These are phyloP conservation scores for Protostelium mycophagum DNA, from an alignment of 78 protist genomes.

Conservation along the genomic window DNA sequence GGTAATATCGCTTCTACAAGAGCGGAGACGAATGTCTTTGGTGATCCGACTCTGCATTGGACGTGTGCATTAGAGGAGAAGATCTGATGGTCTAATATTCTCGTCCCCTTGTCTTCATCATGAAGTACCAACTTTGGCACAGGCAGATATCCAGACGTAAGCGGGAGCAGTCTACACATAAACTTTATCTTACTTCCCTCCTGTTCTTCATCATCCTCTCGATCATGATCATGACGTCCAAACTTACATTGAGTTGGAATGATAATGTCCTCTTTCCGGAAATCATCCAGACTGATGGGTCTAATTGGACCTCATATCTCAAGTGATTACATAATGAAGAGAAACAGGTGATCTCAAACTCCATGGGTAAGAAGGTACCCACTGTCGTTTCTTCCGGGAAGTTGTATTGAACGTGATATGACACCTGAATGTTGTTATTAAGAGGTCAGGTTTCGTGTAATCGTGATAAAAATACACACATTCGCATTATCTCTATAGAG, in stretches of 20 bases:
- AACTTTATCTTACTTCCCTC: neutral
- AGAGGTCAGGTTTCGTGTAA: too few relatives aligned
- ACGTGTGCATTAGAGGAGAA: neutral
- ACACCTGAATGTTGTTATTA: too few relatives aligned
- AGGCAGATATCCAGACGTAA: neutral
- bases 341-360: neutral
- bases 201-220: neutral
- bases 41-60: neutral
- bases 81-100: neutral
- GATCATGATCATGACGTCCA: too few relatives aligned
- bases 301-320: neutral
- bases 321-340: neutral
- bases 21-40: neutral
- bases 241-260: neutral
- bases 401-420: neutral
- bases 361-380: neutral
- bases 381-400: neutral
- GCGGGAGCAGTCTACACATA: neutral
- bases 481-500: too few relatives aligned
- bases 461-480: too few relatives aligned
- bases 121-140: neutral
- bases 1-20: neutral
- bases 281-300: neutral
- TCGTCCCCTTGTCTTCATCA: neutral
- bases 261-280: neutral